A percentile compares a stretch with the other conserved stretches of the same genome.
Evolutionary conservation across 352 stramenopile genomes (phyloP).

Genomic region (Pythium pyrilobum): DNA sequence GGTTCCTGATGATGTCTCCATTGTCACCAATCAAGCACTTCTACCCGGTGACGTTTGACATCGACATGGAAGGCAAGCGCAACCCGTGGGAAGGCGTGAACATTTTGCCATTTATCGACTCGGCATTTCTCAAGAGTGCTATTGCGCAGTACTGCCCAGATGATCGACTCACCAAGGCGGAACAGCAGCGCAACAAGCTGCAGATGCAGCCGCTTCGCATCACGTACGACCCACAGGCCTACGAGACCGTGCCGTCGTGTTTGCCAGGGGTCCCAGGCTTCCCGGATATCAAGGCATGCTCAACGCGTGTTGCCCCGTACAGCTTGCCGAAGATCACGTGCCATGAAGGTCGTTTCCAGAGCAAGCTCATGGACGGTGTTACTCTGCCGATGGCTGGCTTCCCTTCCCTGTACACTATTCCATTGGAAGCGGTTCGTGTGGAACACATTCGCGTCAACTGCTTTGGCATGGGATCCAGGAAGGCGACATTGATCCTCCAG

Average conservation of each 20-base stretch:
- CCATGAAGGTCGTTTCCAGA: conserved; percentile 59
- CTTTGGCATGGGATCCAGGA: conserved; percentile 89
- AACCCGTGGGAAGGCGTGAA: conserved; percentile 99
- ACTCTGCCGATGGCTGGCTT: conserved; percentile 71
- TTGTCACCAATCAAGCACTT: conserved; percentile 96
- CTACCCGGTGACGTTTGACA: conserved; percentile 84
- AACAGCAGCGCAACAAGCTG: conserved; percentile 88
- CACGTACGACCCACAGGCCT: conserved; percentile 67
- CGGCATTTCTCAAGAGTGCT: conserved; percentile 84
- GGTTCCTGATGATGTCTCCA: conserved; percentile 93
- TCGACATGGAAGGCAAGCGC: conserved; percentile 85
- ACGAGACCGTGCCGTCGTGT: conserved; percentile 67
- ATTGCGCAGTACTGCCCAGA: conserved; percentile 92
- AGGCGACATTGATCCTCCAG: conserved; percentile 70
- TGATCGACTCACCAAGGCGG: conserved; percentile 83
- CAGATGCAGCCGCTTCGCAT: conserved; percentile 75
- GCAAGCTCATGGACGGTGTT: conserved; percentile 67
- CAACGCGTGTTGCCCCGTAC: conserved; percentile 59
- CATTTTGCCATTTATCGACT: conserved; percentile 98
- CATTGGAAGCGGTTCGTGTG: conserved; percentile 47
- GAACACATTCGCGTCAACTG: conserved; percentile 89
- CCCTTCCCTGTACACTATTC: conserved; percentile 64
- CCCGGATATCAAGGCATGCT: conserved; percentile 57
- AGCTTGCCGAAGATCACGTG: conserved; percentile 37
- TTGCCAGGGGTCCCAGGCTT: conserved; percentile 57